A percentile compares a stretch with the other conserved stretches of the same genome.
Conservation (phyloP, 495 filamentous ascomycete species). For the Podospora australis region DNA sequence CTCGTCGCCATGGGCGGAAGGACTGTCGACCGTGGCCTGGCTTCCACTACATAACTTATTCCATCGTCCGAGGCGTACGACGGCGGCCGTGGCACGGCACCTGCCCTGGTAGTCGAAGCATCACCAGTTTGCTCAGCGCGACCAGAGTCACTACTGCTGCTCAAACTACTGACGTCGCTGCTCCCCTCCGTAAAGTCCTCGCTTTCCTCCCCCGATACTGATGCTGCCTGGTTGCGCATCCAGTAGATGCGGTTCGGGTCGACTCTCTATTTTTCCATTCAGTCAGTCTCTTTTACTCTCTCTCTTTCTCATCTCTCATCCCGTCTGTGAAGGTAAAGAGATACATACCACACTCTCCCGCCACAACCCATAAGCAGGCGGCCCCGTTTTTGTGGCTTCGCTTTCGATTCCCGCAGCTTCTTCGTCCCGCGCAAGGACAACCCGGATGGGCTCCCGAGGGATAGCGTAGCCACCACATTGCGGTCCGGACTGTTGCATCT, state of each 20-base stretch:
- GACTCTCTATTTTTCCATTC: slow-evolving; percentile 46
- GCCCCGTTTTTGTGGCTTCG: slow-evolving; percentile 52
- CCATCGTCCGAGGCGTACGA: slow-evolving; percentile 69
- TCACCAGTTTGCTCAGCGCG: too few relatives aligned
- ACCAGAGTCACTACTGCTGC: too few relatives aligned
- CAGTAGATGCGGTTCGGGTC: slow-evolving; percentile 77
- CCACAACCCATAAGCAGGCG: slow-evolving; percentile 87
- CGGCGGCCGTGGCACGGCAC: slow-evolving; percentile 47
- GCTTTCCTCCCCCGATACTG: slow-evolving; percentile 15
- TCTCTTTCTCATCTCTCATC: neutral
- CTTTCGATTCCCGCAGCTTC: slow-evolving; percentile 49
- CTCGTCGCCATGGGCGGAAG: slow-evolving; percentile 22
- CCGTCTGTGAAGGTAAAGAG: neutral
- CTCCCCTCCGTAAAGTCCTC: neutral
- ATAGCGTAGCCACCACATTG: slow-evolving; percentile 46
- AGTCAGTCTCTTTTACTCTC: slow-evolving; percentile 3
- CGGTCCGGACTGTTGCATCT: neutral
- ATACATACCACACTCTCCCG: slow-evolving; percentile 71
- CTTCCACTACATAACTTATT: slow-evolving; percentile 59
- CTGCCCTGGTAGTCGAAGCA: too few relatives aligned
- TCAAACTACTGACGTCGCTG: too few relatives aligned
- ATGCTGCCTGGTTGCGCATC: slow-evolving; percentile 50
- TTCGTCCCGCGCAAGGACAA: slow-evolving; percentile 56
- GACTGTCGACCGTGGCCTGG: slow-evolving; percentile 48
- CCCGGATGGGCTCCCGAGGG: slow-evolving; percentile 55